These are phyloP conservation scores for Xerocomus spinulosus DNA, from an alignment of 768 basidiomycete genomes.

Conservation along the genomic window DNA sequence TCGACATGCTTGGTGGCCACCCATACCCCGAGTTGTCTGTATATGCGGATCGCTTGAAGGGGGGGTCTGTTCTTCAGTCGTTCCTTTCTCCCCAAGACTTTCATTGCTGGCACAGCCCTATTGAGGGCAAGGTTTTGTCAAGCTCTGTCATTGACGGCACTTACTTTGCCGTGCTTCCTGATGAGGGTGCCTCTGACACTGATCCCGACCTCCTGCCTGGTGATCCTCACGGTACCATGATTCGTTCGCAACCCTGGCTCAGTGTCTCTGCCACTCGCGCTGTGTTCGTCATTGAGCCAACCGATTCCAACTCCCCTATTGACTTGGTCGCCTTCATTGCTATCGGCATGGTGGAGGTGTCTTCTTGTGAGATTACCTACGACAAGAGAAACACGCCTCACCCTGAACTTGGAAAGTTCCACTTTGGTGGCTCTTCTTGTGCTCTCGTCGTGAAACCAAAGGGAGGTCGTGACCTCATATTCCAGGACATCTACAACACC, in stretches of 20 bases:
- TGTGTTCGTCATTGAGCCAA: slow-evolving; percentile 51
- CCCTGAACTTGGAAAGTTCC: slow-evolving; percentile 50
- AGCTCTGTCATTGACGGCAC: slow-evolving; percentile 19
- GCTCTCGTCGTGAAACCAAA: slow-evolving; percentile 33
- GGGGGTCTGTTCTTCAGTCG: slow-evolving; percentile 50
- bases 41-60: slow-evolving; percentile 39
- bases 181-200: slow-evolving; percentile 2
- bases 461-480: slow-evolving; percentile 5
- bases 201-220: neutral
- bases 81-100: slow-evolving; percentile 51
- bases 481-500: slow-evolving; percentile 3
- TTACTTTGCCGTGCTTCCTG: slow-evolving; percentile 14
- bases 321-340: slow-evolving; percentile 52
- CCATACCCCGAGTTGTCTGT: neutral
- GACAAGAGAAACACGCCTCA: slow-evolving; percentile 25
- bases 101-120: slow-evolving; percentile 60
- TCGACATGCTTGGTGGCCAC: slow-evolving; percentile 42
- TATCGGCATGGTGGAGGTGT: slow-evolving; percentile 62
- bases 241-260: slow-evolving; percentile 39
- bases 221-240: slow-evolving; percentile 17
- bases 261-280: slow-evolving; percentile 44
- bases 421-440: slow-evolving; percentile 56
- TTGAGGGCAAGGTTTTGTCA: slow-evolving; percentile 39
- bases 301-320: slow-evolving; percentile 38
- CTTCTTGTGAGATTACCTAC: slow-evolving; percentile 52